Percentiles rank a stretch among this genome's conserved stretches.
These are phyloP conservation scores for Spizellomyces punctatus DNA, from an alignment of 192 early-diverging fungal species.

Conservation along the genomic window DNA sequence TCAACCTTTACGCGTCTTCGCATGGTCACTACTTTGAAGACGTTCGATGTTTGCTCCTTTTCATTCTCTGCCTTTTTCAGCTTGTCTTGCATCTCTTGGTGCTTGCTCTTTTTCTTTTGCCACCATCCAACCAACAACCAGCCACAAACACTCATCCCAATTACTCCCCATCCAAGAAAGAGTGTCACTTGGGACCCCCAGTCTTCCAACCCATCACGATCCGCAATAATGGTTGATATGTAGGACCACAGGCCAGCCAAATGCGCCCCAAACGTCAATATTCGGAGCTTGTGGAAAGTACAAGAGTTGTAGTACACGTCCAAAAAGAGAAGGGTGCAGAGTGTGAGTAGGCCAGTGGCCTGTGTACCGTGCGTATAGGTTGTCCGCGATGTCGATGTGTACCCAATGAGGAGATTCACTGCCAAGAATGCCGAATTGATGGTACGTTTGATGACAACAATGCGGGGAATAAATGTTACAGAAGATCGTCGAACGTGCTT, in stretches of 20 bases:
- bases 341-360: background rate
- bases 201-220: background rate
- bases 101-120: background rate
- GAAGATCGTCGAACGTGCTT: conserved; percentile 21
- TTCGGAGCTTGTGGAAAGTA: conserved; percentile 19
- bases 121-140: background rate
- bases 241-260: conserved; percentile 23
- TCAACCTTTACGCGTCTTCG: background rate
- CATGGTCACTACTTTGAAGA: conserved; percentile 20
- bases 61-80: background rate
- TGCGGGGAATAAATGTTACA: conserved; percentile 23
- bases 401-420: conserved; percentile 14
- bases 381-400: conserved; percentile 2
- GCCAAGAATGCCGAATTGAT: conserved; percentile 14
- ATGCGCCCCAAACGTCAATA: conserved; percentile 14
- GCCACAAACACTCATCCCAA: background rate
- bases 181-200: background rate
- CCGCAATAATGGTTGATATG: background rate
- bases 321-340: conserved; percentile 6
- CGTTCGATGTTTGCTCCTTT: background rate
- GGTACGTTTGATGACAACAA: conserved; percentile 18
- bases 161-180: conserved; percentile 7
- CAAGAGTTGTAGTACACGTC: conserved; percentile 21
- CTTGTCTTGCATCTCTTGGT: background rate
- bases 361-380: conserved; percentile 4